phyloP scores from a whole-genome alignment of 805 yeast genomes.

The Wickerhamomyces bovis region DNA sequence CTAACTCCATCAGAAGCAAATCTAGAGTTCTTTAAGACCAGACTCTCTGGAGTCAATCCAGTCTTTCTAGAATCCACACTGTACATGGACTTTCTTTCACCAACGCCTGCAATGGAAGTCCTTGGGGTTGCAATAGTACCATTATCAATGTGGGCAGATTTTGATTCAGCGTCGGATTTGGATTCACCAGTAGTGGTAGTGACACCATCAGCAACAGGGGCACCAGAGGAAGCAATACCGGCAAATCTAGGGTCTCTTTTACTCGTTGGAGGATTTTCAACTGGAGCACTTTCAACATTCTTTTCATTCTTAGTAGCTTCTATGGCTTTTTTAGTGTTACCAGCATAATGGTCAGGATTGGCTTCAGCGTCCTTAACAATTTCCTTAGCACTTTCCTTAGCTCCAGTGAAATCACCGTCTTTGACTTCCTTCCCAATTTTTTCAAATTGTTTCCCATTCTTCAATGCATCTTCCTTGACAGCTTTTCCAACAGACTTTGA shows the following conservation, averaged over 20 bases:
- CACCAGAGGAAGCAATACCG: neutral
- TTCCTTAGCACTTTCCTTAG: conserved; percentile 4
- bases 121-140: neutral
- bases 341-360: conserved; percentile 8
- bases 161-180: neutral
- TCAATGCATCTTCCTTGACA: conserved; percentile 7
- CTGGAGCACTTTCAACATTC: neutral
- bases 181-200: neutral
- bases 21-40: neutral
- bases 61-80: neutral
- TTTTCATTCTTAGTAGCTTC: neutral
- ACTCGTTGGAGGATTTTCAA: neutral
- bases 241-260: neutral
- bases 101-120: neutral
- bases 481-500: conserved; percentile 6
- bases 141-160: neutral
- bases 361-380: conserved; percentile 6
- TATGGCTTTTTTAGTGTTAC: conserved; percentile 6
- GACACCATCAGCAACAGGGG: neutral
- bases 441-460: conserved; percentile 21
- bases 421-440: conserved; percentile 6
- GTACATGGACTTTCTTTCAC: neutral
- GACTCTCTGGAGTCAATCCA: neutral
- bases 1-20: neutral
- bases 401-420: conserved; percentile 7